phyloP scores from a whole-genome alignment of 1,139 yeast species.

The Komagataea norvegica region DNA sequence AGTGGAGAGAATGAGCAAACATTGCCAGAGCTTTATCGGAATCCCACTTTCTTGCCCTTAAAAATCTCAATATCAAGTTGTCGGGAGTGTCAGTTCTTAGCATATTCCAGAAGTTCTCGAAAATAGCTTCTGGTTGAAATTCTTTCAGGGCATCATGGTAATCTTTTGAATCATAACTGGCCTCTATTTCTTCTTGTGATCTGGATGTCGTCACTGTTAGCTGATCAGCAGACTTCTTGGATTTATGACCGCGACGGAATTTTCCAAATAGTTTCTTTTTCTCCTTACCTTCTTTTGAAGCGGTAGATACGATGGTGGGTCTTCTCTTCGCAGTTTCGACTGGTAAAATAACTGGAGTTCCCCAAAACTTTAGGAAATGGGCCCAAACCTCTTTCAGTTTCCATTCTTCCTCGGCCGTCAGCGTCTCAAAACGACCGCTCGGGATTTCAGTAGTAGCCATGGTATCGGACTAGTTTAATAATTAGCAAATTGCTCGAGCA shows the following conservation, averaged over 20 bases:
- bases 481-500: too few species aligned
- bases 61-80: slow-evolving; percentile 56
- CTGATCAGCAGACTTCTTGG: slow-evolving; percentile 13
- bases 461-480: too few species aligned
- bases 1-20: slow-evolving; percentile 60
- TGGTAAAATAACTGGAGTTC: slow-evolving; percentile 45
- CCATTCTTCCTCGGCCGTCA: slow-evolving; percentile 60
- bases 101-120: slow-evolving; percentile 49
- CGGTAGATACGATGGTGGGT: slow-evolving; percentile 18
- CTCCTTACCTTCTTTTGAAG: slow-evolving; percentile 18
- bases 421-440: slow-evolving; percentile 55
- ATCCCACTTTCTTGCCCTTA: slow-evolving; percentile 74
- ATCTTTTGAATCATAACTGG: slow-evolving; percentile 24
- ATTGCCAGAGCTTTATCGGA: slow-evolving; percentile 57
- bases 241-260: slow-evolving; percentile 23
- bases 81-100: slow-evolving; percentile 69
- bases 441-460: slow-evolving; percentile 21
- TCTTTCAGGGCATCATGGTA: slow-evolving; percentile 36
- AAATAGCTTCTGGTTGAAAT: slow-evolving; percentile 40
- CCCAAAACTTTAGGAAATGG: slow-evolving; percentile 55
- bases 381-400: slow-evolving; percentile 76
- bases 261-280: slow-evolving; percentile 24
- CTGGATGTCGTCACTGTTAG: slow-evolving; percentile 21
- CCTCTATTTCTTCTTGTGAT: slow-evolving; percentile 28
- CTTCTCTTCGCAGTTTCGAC: slow-evolving; percentile 21